Conservation (phyloP, 176 grass and related monocot species). For the Musa troglodytarum region DNA sequence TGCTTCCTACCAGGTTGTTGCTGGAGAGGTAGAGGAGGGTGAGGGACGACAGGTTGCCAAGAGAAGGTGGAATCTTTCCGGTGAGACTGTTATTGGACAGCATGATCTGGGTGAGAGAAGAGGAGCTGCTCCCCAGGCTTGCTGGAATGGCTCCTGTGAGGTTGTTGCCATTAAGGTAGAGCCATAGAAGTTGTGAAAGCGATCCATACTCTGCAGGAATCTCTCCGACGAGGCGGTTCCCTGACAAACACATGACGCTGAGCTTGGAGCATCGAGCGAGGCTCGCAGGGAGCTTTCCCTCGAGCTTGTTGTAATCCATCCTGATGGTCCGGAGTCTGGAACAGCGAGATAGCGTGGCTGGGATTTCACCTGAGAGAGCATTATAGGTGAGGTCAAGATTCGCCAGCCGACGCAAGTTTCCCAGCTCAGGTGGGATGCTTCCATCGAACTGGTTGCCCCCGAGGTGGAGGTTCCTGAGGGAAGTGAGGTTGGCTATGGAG, state of each 20-base stretch:
- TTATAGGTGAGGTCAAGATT: constrained; percentile 39
- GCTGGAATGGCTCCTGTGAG: constrained; percentile 17
- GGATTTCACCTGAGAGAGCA: constrained; percentile 30
- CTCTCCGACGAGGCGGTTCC: constrained; percentile 25
- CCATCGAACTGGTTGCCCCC: constrained; percentile 15
- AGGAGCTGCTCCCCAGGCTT: neutral
- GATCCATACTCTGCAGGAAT: constrained; percentile 18
- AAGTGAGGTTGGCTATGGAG: constrained; percentile 32
- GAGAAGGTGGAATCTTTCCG: constrained; percentile 21
- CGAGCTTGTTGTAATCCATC: constrained; percentile 22
- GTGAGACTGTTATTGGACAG: constrained; percentile 9
- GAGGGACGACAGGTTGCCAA: neutral
- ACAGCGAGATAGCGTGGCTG: constrained; percentile 21
- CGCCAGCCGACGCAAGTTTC: neutral
- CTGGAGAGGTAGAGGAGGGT: neutral
- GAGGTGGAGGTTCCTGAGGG: constrained; percentile 20
- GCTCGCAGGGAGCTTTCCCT: constrained; percentile 31
- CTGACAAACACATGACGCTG: constrained; percentile 4
- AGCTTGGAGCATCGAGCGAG: constrained; percentile 35
- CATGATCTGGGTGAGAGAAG: neutral
- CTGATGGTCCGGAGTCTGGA: constrained; percentile 24
- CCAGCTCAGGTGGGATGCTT: constrained; percentile 1
- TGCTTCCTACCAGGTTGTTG: constrained; percentile 22
- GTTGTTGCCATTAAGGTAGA: constrained; percentile 41
- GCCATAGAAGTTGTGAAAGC: neutral